Percentiles rank a stretch among this genome's conserved stretches.
Evolutionary conservation across 345 rosid genomes (phyloP).

Genomic region (Heritiera fomes): DNA sequence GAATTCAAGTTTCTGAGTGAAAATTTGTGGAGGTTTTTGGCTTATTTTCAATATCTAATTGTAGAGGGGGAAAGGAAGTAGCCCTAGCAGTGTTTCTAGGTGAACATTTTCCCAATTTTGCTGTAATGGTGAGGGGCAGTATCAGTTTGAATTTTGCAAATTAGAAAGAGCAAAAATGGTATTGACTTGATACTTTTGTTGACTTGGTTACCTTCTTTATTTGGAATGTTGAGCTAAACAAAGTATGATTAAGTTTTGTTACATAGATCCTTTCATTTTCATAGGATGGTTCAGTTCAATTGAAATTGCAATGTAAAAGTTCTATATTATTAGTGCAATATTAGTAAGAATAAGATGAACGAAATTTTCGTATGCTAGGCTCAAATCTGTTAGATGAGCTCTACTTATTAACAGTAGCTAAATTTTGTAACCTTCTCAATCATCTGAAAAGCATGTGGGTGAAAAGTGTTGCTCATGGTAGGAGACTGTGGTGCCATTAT

Average conservation of each 20-base stretch:
- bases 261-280: neutral
- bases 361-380: neutral
- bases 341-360: neutral
- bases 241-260: neutral
- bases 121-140: conserved; percentile 5
- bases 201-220: neutral
- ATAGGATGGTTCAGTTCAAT: neutral
- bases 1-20: neutral
- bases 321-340: neutral
- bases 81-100: neutral
- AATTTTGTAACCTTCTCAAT: neutral
- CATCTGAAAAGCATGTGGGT: neutral
- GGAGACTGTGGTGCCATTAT: neutral
- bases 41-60: neutral
- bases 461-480: neutral
- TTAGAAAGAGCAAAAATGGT: neutral
- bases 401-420: neutral
- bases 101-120: neutral
- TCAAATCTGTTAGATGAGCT: neutral
- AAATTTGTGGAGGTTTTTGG: neutral
- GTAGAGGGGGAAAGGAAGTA: neutral
- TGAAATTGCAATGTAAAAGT: neutral
- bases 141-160: neutral
- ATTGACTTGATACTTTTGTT: neutral
- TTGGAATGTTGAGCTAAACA: neutral